phyloP scores from a whole-genome alignment of 2,329 filamentous ascomycete genomes.

The Colletotrichum sp. region DNA sequence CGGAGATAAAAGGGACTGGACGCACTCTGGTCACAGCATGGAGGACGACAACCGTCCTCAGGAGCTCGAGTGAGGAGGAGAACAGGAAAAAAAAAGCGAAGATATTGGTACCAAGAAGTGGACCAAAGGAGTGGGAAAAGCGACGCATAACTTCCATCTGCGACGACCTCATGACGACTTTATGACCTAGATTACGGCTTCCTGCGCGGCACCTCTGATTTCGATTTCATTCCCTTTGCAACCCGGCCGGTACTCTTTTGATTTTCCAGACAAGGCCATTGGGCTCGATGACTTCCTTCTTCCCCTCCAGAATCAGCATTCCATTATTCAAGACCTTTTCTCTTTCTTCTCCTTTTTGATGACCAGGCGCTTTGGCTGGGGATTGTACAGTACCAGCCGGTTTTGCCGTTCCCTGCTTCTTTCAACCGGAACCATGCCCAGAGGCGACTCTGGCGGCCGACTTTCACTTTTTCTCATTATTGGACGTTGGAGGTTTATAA shows the following conservation, averaged over 20 bases:
- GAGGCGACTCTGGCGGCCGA: slow-evolving; percentile 18
- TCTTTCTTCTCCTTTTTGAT: neutral
- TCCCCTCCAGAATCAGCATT: neutral
- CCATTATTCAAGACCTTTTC: neutral
- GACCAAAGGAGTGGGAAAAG: slow-evolving; percentile 24
- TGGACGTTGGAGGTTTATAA: neutral
- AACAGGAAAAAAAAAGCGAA: neutral
- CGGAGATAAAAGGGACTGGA: slow-evolving; percentile 38
- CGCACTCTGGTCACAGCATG: slow-evolving; percentile 30
- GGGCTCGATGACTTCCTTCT: neutral
- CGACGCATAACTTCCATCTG: slow-evolving; percentile 25
- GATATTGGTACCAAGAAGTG: neutral
- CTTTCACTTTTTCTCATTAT: neutral
- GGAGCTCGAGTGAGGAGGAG: neutral
- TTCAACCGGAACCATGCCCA: neutral
- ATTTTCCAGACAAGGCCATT: neutral
- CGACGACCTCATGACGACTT: slow-evolving; percentile 25
- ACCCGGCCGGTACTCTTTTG: slow-evolving; percentile 19
- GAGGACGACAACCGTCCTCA: neutral
- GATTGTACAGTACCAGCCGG: slow-evolving; percentile 20
- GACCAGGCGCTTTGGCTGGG: slow-evolving; percentile 12
- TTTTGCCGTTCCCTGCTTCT: neutral
- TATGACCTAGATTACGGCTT: slow-evolving; percentile 23
- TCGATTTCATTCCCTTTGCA: neutral
- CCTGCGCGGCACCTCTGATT: slow-evolving; percentile 20